phyloP scores from a whole-genome alignment of 1,284 basidiomycete genomes.

The Marasmius tenuissimus region DNA sequence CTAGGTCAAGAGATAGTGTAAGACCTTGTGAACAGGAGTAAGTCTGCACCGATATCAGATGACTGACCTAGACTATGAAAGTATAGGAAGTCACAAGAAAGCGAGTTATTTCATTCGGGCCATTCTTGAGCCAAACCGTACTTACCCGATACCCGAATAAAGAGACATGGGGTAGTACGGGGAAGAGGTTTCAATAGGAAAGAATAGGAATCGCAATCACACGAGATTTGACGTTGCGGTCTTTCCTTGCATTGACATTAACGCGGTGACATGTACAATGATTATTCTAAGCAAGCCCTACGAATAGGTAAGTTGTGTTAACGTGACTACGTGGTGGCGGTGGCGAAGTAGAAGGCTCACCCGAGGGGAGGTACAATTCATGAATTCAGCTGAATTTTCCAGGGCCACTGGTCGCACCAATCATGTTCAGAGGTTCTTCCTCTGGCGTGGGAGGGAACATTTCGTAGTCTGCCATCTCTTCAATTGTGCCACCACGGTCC shows the following conservation, averaged over 20 bases:
- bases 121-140: background rate
- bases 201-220: too few relatives aligned
- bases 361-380: background rate
- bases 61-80: background rate
- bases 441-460: conserved; percentile 22
- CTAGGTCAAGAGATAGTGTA: background rate
- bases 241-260: too few relatives aligned
- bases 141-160: background rate
- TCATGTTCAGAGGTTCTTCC: background rate
- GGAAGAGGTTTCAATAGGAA: too few relatives aligned
- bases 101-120: background rate
- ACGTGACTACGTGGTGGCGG: too few relatives aligned
- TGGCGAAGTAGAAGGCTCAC: too few relatives aligned
- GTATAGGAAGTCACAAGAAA: background rate
- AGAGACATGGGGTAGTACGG: background rate
- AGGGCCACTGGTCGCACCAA: background rate
- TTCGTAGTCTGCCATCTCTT: conserved; percentile 22
- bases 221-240: too few relatives aligned
- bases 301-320: too few relatives aligned
- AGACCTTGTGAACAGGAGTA: background rate
- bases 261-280: too few relatives aligned
- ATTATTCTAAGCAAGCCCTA: too few relatives aligned
- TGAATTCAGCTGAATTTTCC: background rate
- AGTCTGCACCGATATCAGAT: conserved; percentile 9
- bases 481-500: conserved; percentile 9